phyloP scores from a whole-genome alignment of 2,329 filamentous ascomycete genomes.

The Thelonectria blattea region DNA sequence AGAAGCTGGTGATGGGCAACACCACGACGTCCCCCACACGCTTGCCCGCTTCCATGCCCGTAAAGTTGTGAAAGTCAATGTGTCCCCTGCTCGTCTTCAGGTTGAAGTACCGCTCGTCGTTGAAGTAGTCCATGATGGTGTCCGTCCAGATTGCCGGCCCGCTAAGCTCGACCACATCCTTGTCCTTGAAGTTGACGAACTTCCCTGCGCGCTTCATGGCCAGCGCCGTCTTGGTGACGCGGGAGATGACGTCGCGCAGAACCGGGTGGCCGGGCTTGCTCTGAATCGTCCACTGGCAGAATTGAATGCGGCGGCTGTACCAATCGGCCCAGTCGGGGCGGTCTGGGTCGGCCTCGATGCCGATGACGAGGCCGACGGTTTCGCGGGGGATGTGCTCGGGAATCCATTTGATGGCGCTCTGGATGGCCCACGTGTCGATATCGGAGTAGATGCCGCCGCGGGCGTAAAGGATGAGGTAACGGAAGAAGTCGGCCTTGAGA shows the following conservation, averaged over 20 bases:
- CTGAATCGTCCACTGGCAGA: conserved; percentile 99
- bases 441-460: conserved; percentile 78
- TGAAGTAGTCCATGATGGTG: conserved; percentile 89
- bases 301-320: conserved; percentile 96
- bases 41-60: conserved; percentile 80
- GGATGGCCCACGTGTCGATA: conserved; percentile 88
- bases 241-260: conserved; percentile 83
- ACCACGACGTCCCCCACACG: conserved; percentile 94
- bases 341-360: conserved; percentile 96
- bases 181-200: conserved; percentile 65
- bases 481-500: conserved; percentile 80
- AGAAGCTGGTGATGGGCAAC: conserved; percentile 95
- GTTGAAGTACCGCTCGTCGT: conserved; percentile 87
- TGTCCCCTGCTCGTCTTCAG: conserved; percentile 72
- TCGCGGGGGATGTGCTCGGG: conserved; percentile 77
- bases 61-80: conserved; percentile 88
- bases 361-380: conserved; percentile 84
- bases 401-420: conserved; percentile 86
- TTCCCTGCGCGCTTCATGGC: conserved; percentile 71
- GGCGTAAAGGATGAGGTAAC: conserved; percentile 71
- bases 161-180: conserved; percentile 89
- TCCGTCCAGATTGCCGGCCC: conserved; percentile 97
- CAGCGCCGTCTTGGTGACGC: conserved; percentile 84
- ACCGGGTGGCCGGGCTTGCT: conserved; percentile 93
- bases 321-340: conserved; percentile 90